phyloP scores from a whole-genome alignment of 345 rosid genomes.

The Eucalyptus guilfoylei region DNA sequence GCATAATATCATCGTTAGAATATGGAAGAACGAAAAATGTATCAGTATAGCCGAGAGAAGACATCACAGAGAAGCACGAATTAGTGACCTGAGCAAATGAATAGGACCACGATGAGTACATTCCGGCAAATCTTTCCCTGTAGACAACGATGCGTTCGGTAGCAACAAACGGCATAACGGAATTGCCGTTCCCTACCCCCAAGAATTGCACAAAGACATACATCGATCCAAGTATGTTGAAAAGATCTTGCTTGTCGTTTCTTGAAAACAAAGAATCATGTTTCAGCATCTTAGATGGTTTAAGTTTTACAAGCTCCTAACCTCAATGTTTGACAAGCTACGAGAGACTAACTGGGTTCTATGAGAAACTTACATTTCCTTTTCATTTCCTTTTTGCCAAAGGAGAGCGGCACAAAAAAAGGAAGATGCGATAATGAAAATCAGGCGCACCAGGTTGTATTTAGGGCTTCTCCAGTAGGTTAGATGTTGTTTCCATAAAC shows the following conservation, averaged over 20 bases:
- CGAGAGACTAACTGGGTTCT: not conserved
- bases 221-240: constrained; percentile 18
- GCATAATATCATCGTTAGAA: not conserved
- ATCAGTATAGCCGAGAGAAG: not conserved
- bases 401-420: constrained; percentile 27
- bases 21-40: not conserved
- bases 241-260: constrained; percentile 30
- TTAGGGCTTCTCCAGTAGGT: constrained; percentile 26
- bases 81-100: constrained; percentile 3
- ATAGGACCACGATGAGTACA: constrained; percentile 3
- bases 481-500: constrained; percentile 20
- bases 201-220: not conserved
- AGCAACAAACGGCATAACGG: constrained; percentile 4
- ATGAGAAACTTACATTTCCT: constrained; percentile 18
- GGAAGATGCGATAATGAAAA: constrained; percentile 3
- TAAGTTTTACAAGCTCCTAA: not conserved
- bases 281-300: not conserved
- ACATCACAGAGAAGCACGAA: not conserved
- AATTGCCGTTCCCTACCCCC: constrained; percentile 1
- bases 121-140: constrained; percentile 5
- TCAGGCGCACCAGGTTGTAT: constrained; percentile 24
- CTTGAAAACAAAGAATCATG: not conserved
- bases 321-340: not conserved
- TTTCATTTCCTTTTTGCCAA: constrained; percentile 35
- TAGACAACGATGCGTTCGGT: not conserved